Evolutionary conservation across 2,329 filamentous ascomycete species (phyloP).

Genomic region (Cladosporium sp.): DNA sequence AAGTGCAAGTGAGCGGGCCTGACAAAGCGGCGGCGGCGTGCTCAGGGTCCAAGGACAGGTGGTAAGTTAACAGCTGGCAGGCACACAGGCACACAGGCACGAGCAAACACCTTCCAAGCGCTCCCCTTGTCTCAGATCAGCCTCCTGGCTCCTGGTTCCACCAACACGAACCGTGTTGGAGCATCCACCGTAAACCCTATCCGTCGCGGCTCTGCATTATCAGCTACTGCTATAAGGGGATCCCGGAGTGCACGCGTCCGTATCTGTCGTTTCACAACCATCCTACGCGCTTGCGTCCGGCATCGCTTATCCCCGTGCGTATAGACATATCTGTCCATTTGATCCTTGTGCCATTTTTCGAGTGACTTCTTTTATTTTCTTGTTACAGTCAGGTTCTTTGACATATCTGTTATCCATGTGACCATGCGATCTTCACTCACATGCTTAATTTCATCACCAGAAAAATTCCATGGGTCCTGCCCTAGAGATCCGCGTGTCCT

Average conservation of each 20-base stretch:
- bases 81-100: no score
- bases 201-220: conserved; percentile 7
- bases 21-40: not conserved
- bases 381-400: not conserved
- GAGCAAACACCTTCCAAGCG: not conserved
- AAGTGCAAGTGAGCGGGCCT: not conserved
- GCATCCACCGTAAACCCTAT: not conserved
- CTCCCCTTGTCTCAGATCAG: conserved; percentile 1
- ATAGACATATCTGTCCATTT: conserved; percentile 1
- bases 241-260: conserved; percentile 4
- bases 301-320: not conserved
- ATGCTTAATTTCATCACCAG: no score
- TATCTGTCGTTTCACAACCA: not conserved
- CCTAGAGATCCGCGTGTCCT: not conserved
- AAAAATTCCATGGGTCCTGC: not conserved
- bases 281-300: not conserved
- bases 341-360: not conserved
- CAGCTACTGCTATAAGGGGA: conserved; percentile 14
- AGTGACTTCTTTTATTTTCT: not conserved
- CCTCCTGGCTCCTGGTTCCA: conserved; percentile 1
- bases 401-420: not conserved
- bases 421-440: not conserved
- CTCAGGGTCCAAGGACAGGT: not conserved
- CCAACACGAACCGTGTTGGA: not conserved
- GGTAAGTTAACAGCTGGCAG: not conserved